Evolutionary conservation across 768 basidiomycete genomes (phyloP).

Genomic region (Rossbeevera mucosa): DNA sequence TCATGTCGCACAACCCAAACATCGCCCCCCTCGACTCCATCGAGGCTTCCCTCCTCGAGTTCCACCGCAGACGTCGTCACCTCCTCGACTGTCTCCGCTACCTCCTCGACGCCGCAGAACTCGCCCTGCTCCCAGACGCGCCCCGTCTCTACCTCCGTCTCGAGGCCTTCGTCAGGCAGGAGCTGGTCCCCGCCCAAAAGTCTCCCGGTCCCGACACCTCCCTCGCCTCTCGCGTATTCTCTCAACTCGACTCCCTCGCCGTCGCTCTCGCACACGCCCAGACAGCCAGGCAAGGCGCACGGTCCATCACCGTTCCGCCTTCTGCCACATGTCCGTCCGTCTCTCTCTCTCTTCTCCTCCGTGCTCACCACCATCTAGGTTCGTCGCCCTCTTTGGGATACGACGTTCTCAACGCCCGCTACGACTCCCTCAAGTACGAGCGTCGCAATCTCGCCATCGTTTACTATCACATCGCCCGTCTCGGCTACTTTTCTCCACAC

Average conservation of each 20-base stretch:
- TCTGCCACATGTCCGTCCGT: conserved; percentile 45
- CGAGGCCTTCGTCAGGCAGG: conserved; percentile 48
- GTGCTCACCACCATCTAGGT: conserved; percentile 30
- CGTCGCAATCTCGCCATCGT: conserved; percentile 62
- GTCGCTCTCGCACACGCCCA: conserved; percentile 50
- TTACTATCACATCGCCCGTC: conserved; percentile 57
- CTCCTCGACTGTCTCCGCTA: conserved; percentile 67
- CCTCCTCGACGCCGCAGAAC: conserved; percentile 59
- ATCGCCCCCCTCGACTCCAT: conserved; percentile 51
- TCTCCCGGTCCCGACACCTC: conserved; percentile 37
- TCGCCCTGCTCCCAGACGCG: conserved; percentile 41
- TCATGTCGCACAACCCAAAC: conserved; percentile 64
- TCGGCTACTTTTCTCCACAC: conserved; percentile 53
- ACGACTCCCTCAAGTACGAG: conserved; percentile 71
- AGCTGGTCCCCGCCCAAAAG: conserved; percentile 44
- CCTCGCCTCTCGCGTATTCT: conserved; percentile 54
- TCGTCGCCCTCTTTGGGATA: conserved; percentile 49
- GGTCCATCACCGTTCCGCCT: conserved; percentile 51
- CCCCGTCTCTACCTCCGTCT: conserved; percentile 49
- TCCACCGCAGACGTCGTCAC: conserved; percentile 64
- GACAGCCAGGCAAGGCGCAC: conserved; percentile 55
- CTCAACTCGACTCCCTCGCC: conserved; percentile 59
- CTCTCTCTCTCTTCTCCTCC: background rate
- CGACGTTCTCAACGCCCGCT: conserved; percentile 63
- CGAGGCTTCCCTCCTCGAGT: conserved; percentile 63